phyloP scores from a whole-genome alignment of 495 filamentous ascomycete species.

The Tuber indicum region DNA sequence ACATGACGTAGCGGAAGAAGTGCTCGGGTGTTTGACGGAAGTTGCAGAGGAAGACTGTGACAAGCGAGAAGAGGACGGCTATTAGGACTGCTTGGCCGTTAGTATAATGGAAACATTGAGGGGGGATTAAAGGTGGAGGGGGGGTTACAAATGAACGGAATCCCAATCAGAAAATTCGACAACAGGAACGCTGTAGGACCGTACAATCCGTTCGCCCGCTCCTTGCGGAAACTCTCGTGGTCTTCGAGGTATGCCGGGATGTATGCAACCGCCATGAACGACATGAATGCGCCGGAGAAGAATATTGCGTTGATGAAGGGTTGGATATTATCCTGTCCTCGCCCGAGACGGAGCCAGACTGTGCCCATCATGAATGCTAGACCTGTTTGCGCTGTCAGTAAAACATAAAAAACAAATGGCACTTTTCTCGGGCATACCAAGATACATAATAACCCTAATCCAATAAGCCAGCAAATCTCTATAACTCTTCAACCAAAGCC shows the following conservation, averaged over 20 bases:
- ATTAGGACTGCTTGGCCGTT: slow-evolving; percentile 51
- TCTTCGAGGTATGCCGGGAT: slow-evolving; percentile 79
- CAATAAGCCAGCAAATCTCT: slow-evolving; percentile 76
- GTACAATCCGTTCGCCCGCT: slow-evolving; percentile 74
- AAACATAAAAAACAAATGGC: neutral
- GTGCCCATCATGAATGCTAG: slow-evolving; percentile 84
- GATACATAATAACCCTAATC: slow-evolving; percentile 75
- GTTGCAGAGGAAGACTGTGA: slow-evolving; percentile 74
- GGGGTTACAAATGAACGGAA: slow-evolving; percentile 58
- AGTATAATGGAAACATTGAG: slow-evolving; percentile 15
- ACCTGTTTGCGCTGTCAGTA: slow-evolving; percentile 32
- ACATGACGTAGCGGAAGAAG: slow-evolving; percentile 77
- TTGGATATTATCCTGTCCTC: slow-evolving; percentile 62
- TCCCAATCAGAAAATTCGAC: slow-evolving; percentile 72
- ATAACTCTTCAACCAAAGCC: slow-evolving; percentile 71
- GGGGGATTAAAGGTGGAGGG: slow-evolving; percentile 22
- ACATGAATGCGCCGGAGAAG: slow-evolving; percentile 81
- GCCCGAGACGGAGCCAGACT: slow-evolving; percentile 65
- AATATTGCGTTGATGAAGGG: slow-evolving; percentile 75
- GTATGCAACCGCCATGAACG: slow-evolving; percentile 84
- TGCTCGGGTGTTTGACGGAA: slow-evolving; percentile 58
- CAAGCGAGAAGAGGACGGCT: slow-evolving; percentile 61
- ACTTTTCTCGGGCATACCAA: slow-evolving; percentile 46
- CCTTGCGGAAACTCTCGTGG: slow-evolving; percentile 63
- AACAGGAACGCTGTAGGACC: slow-evolving; percentile 64